Evolutionary conservation across 2,329 filamentous ascomycete species (phyloP), one percentile per base, ranked within the genome.

Genomic region (Metarhizium guizhouense): DNA sequence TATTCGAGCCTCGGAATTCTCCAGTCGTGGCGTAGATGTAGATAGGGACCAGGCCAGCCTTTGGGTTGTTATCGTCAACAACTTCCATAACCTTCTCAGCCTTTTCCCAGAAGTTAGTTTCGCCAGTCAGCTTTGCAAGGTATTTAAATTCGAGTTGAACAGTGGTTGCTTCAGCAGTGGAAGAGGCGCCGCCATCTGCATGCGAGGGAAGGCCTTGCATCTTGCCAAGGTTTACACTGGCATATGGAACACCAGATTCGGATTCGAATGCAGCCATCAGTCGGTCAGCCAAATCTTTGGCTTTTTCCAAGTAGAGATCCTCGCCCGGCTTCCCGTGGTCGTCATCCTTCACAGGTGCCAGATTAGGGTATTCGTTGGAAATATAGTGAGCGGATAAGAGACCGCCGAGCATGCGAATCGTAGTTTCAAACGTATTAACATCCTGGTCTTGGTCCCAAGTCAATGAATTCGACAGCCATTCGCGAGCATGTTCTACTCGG

Each of bases 101-200:
- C 65, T 85, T 86, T 62, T 94, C 85, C 94, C 94, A 99, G 71
- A 94, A 99, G 58, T 89, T 80, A 52, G 86, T 84, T 72, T 99
- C 94, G 40, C 94, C 94, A 0, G 92, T 99, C 57, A 99, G 77
- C 71, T 95, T 96, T 51, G 94, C 87, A 16, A 99, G 79, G 67
- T 99, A 99, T 70, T 97, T 97, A 78, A 97, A 90, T 70, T 99
- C 94, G 11, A 99, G 82, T 73, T 99, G 94, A 49, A 99, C 70
- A 8, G 88, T 94, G 3, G 93, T 90, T 0, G 93, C 88, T 75
- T 99, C 94, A 2, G 94, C 92, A 0, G 93, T 97, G 2, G 93
- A 96, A 0, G 92, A 94, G 7, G 93, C 90, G 10, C 94, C 94
- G 18, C 80, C 83, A 67, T 96, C 90, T 20, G 83, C 83, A 66